Evolutionary conservation across 176 grass and related monocot genomes (phyloP).

Genomic region (Urochloa ruziziensis): DNA sequence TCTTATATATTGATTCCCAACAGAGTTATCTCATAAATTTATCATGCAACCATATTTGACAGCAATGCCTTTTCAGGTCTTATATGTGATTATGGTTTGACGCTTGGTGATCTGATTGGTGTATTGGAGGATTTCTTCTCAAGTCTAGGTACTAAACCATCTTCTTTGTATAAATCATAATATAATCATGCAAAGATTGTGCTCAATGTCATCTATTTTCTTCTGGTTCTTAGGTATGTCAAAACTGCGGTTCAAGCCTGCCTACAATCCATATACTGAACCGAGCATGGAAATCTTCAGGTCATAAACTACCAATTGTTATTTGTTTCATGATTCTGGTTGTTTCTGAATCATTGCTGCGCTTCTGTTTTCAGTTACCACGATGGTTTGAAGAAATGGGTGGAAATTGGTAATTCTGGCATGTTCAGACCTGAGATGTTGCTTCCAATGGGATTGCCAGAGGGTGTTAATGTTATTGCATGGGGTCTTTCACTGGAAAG

Average conservation of each 20-base stretch:
- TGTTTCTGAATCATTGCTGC: neutral
- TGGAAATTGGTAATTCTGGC: slow-evolving; percentile 92
- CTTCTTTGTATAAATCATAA: neutral
- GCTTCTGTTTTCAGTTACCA: slow-evolving; percentile 73
- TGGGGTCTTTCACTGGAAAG: slow-evolving; percentile 99
- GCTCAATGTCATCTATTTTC: neutral
- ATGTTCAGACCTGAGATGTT: slow-evolving; percentile 99
- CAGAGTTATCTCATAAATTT: neutral
- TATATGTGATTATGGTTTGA: slow-evolving; percentile 91
- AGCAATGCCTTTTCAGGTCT: slow-evolving; percentile 56
- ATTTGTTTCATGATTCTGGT: neutral
- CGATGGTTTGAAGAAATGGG: slow-evolving; percentile 90
- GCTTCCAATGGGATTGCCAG: slow-evolving; percentile 90
- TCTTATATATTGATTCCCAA: neutral
- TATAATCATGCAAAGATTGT: neutral
- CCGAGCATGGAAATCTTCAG: slow-evolving; percentile 99
- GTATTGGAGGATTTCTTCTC: slow-evolving; percentile 96
- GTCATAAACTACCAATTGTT: slow-evolving; percentile 32
- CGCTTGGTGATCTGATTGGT: slow-evolving; percentile 89
- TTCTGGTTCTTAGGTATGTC: slow-evolving; percentile 63
- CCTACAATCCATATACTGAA: slow-evolving; percentile 96
- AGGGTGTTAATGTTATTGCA: slow-evolving; percentile 97
- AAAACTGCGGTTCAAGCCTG: slow-evolving; percentile 94
- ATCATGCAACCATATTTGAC: neutral
- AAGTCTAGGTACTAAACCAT: slow-evolving; percentile 62